Conservation (phyloP, 371 early-diverging fungal species). For the Conidiobolus incongruus region DNA sequence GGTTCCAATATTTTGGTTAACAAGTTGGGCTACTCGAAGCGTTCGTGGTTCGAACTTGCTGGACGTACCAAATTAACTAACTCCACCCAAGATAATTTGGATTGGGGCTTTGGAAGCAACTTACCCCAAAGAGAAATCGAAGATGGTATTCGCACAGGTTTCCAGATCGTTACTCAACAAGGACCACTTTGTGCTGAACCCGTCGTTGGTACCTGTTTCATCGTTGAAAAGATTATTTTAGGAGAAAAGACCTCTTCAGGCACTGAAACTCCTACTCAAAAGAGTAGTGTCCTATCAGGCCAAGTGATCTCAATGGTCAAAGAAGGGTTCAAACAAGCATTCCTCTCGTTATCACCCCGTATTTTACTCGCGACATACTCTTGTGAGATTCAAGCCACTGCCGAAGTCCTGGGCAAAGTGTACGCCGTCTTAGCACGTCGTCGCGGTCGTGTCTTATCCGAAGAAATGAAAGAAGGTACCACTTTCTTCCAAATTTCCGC, state of each 20-base stretch:
- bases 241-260: constrained; percentile 6
- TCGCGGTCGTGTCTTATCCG: constrained; percentile 67
- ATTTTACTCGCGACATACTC: constrained; percentile 85
- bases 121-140: constrained; percentile 26
- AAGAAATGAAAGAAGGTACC: constrained; percentile 89
- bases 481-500: constrained; percentile 83
- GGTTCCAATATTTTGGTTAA: constrained; percentile 83
- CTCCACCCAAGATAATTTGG: no score
- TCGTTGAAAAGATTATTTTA: constrained; percentile 49
- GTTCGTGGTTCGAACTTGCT: background rate
- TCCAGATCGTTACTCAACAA: constrained; percentile 72
- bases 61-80: no score
- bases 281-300: constrained; percentile 16
- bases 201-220: constrained; percentile 64
- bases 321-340: constrained; percentile 65
- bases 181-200: constrained; percentile 95
- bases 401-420: constrained; percentile 87
- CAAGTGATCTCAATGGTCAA: constrained; percentile 72
- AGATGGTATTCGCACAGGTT: constrained; percentile 67
- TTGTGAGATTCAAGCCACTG: constrained; percentile 83
- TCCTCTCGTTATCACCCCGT: constrained; percentile 85
- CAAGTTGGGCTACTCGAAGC: constrained; percentile 5
- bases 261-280: background rate
- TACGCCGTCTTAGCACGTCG: constrained; percentile 79
- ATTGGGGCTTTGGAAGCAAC: constrained; percentile 8